Evolutionary conservation across 2,329 filamentous ascomycete species (phyloP).

Genomic region (Apiospora rasikravindrae): DNA sequence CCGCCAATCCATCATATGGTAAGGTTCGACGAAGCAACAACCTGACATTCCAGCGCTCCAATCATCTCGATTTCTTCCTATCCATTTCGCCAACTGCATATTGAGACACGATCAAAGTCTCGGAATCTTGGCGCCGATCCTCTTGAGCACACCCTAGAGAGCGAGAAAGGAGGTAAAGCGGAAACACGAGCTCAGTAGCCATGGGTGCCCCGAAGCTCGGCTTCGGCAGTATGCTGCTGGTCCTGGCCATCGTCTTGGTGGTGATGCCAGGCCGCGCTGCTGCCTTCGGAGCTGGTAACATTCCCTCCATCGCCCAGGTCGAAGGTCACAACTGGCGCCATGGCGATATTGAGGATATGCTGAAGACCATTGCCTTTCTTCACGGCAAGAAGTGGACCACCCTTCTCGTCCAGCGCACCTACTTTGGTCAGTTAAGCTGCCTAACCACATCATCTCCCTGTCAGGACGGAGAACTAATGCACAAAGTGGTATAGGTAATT

Average conservation of each 20-base stretch:
- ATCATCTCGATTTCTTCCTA: background rate
- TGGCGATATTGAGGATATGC: conserved; percentile 82
- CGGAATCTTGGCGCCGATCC: background rate
- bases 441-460: background rate
- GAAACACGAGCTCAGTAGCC: conserved; percentile 15
- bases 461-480: background rate
- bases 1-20: background rate
- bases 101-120: background rate
- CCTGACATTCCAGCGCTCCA: background rate
- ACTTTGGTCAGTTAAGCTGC: conserved; percentile 55
- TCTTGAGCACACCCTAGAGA: background rate
- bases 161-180: background rate
- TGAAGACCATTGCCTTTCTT: conserved; percentile 77
- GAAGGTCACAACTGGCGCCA: conserved; percentile 74
- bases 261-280: conserved; percentile 60
- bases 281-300: conserved; percentile 74
- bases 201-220: conserved; percentile 56
- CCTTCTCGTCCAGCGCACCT: conserved; percentile 77
- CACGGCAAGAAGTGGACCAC: conserved; percentile 85
- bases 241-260: conserved; percentile 58
- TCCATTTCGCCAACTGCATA: background rate
- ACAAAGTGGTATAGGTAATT: conserved; percentile 62
- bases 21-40: background rate
- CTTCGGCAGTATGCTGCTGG: conserved; percentile 58
- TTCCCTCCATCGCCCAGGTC: conserved; percentile 66